Evolutionary conservation across 2,329 filamentous ascomycete genomes (phyloP), one percentile per base, ranked within the genome.

Genomic region (Fusarium staphyleae): DNA sequence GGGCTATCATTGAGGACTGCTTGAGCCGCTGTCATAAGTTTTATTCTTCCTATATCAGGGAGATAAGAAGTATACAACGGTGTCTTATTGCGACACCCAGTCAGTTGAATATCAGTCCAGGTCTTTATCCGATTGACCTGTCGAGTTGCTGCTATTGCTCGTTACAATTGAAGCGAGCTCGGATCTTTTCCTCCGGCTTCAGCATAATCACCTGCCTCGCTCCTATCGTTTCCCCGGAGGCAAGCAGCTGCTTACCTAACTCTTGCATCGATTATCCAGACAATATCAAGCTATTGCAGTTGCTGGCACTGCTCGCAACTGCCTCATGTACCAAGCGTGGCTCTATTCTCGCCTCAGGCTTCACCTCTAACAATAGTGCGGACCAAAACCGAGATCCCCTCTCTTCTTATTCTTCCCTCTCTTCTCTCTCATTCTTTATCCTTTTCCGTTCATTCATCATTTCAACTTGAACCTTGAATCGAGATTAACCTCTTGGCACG

Each of bases 281-380:
- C 22, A 24, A 24, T 6, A 43, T 35, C 22, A 22, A 44, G 11
- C 22, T 8, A 8, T 9, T 24, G 22, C 22, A 4, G 28, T 13
- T 30, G 11, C 29, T 46, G 24, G 30, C 50, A 55, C 48, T 52
- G 48, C 50, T 66, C 54, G 60, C 60, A 64, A 41, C 64, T 66
- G 64, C 64, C 55, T 15, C 50, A 40, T n/a, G n/a, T n/a, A n/a
- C 55, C 58, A 34, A 48, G 33, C 29, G 34, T 44, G 24, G 45
- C 52, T 48, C 39, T 52, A 36, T 64, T 59, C 43, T 67, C 54
- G 52, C 62, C 55, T 65, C 45, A 62, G 58, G 45, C 45, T 40
- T 48, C 35, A 24, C 28, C 11, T 46, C 52, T 48, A 50, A 48
- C 52, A 63, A 59, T 52, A 53, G 44, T 45, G 37, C 36, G 19